Evolutionary conservation across 129 eudicot species (phyloP), one percentile per base, ranked within the genome.

Genomic region (Tanacetum coccineum): DNA sequence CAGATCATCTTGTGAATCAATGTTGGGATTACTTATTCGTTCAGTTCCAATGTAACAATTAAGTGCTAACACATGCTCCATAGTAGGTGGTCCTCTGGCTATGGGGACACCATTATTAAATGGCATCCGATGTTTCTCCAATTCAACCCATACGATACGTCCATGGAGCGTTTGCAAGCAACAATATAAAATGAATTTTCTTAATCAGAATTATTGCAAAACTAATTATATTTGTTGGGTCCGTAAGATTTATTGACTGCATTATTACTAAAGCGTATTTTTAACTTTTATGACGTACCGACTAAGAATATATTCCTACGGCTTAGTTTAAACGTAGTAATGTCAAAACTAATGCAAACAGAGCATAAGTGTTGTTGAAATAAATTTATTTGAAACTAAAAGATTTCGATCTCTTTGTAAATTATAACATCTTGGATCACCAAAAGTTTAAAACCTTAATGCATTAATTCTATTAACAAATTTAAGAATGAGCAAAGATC

Each of bases 81-180:
- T 58, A 32, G 39, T 32, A 58, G 78, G 62, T 49, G 85, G 82
- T 62, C 97, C 39, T 76, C 95, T 81, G 50, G 97, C 97, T 65
- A 87, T 85, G 48, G 89, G 90, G 67, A 87, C 69, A n/a, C 73
- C 86, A 40, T 70, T 74, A 59, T 67, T 64, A 4, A 54, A 40
- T 46, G 66, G 32, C n/a, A 72, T 30, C 56, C 75, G 68, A 2
- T 89, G 87, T 77, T 77, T 91, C 67, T 95, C 93, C 69, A 77
- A 64, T 55, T 87, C 86, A 60, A 87, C 97, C 22, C 78, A 81
- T 60, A 90, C 62, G 40, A 77, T 81, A 51, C 97, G 95, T 19
- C 97, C 97, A 17, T 84, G 78, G 10, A 87, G 62, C 65, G 68
- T 66, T 92, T 90, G 84, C 80, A 76, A 74, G 26, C 15, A 70